Percentiles rank a stretch among this genome's conserved stretches.
These are phyloP conservation scores for Annona squamosa DNA, from an alignment of 164 flowering plant species.

Conservation along the genomic window DNA sequence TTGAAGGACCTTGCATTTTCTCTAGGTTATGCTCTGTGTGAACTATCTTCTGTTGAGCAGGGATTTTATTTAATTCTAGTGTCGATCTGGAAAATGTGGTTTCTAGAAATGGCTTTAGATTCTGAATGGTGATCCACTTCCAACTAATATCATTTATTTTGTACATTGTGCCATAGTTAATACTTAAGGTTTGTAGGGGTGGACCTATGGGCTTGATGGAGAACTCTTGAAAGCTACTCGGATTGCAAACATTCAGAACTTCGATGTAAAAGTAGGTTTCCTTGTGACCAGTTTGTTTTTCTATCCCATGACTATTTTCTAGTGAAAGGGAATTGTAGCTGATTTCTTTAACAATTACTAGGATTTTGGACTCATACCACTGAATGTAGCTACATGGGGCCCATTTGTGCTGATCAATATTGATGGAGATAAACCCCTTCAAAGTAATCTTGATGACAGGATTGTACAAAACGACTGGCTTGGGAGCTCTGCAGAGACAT, in stretches of 20 bases:
- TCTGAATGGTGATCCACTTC: not conserved
- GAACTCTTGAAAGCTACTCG: slow-evolving; percentile 72
- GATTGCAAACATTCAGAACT: slow-evolving; percentile 59
- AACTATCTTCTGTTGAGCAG: no score
- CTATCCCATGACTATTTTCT: not conserved
- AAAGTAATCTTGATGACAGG: slow-evolving; percentile 19
- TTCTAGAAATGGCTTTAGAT: not conserved
- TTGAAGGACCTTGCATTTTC: no score
- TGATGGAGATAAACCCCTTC: slow-evolving; percentile 20
- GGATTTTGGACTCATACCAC: slow-evolving; percentile 80
- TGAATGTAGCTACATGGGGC: slow-evolving; percentile 71
- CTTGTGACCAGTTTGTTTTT: not conserved
- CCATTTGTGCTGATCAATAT: slow-evolving; percentile 76
- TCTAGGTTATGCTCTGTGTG: no score
- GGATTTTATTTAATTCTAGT: no score
- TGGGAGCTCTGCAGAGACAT: slow-evolving; percentile 56
- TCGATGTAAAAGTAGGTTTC: slow-evolving; percentile 48
- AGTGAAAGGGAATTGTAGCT: slow-evolving; percentile 13
- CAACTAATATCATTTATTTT: not conserved
- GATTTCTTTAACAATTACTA: slow-evolving; percentile 20
- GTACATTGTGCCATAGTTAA: not conserved
- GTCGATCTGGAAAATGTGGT: not conserved
- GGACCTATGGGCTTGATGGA: slow-evolving; percentile 94
- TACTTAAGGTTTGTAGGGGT: slow-evolving; percentile 47
- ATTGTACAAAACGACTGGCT: slow-evolving; percentile 66